Evolutionary conservation across 495 filamentous ascomycete genomes (phyloP).

Genomic region (Usnea hakonensis): DNA sequence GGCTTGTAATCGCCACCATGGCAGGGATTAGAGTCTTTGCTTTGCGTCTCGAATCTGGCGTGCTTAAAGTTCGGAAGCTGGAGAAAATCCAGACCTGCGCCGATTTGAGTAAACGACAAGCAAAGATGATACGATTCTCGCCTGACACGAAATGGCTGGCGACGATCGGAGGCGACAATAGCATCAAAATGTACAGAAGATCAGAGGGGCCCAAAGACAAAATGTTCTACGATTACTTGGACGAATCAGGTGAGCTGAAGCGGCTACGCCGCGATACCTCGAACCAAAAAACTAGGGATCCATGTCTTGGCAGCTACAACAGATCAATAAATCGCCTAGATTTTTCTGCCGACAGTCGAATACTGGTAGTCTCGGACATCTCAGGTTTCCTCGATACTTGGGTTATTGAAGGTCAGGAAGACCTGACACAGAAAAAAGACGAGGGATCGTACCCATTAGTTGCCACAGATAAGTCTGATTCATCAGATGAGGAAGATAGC

Average conservation of each 20-base stretch:
- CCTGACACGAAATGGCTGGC: constrained; percentile 51
- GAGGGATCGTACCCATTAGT: constrained; percentile 22
- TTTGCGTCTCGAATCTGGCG: constrained; percentile 43
- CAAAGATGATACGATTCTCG: constrained; percentile 51
- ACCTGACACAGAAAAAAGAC: constrained; percentile 21
- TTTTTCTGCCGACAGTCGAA: constrained; percentile 74
- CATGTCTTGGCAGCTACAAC: constrained; percentile 70
- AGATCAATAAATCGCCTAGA: constrained; percentile 62
- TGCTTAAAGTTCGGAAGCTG: constrained; percentile 63
- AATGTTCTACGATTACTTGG: constrained; percentile 38
- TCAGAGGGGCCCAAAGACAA: constrained; percentile 30
- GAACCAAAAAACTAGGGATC: constrained; percentile 48
- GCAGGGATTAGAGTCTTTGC: constrained; percentile 74
- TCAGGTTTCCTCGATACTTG: constrained; percentile 84
- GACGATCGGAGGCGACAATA: constrained; percentile 43
- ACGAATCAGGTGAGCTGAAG: constrained; percentile 45
- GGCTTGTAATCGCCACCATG: constrained; percentile 70
- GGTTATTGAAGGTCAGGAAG: constrained; percentile 53
- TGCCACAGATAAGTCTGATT: constrained; percentile 26
- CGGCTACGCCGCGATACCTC: constrained; percentile 50
- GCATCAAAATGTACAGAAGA: constrained; percentile 42
- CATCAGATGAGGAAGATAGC: constrained; percentile 47
- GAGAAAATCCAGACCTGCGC: constrained; percentile 53
- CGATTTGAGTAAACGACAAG: constrained; percentile 48
- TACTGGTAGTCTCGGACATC: constrained; percentile 71